Evolutionary conservation across 176 grass and related monocot genomes (phyloP).

Genomic region (Areca catechu): DNA sequence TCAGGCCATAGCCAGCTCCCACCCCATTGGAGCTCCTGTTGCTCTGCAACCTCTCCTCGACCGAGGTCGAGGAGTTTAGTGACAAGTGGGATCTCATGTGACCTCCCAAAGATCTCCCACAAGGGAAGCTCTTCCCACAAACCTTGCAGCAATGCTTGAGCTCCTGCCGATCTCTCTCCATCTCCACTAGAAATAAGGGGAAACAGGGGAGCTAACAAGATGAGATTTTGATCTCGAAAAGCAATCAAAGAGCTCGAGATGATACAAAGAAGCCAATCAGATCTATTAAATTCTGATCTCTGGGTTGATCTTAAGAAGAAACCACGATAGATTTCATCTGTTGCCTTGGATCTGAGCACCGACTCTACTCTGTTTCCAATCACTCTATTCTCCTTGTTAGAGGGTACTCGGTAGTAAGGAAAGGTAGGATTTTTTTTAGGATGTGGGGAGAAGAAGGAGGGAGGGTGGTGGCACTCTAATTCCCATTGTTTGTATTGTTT

Average conservation of each 20-base stretch:
- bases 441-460: too few relatives aligned
- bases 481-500: too few relatives aligned
- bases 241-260: background rate
- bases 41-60: too few relatives aligned
- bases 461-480: too few relatives aligned
- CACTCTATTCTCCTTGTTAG: too few relatives aligned
- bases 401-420: too few relatives aligned
- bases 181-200: background rate
- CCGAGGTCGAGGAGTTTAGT: too few relatives aligned
- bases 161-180: constrained; percentile 3
- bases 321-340: background rate
- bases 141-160: constrained; percentile 41
- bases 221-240: too few relatives aligned
- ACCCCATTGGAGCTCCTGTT: background rate
- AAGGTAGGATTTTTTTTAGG: too few relatives aligned
- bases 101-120: constrained; percentile 23
- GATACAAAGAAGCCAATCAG: background rate
- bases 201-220: too few relatives aligned
- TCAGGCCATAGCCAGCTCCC: background rate
- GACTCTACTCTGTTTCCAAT: too few relatives aligned
- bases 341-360: background rate
- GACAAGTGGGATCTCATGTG: too few relatives aligned
- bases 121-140: constrained; percentile 46
- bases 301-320: background rate
- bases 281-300: background rate